These are phyloP conservation scores for Grigorovia yakushimaensis DNA, from an alignment of 805 yeast genomes.

Conservation along the genomic window DNA sequence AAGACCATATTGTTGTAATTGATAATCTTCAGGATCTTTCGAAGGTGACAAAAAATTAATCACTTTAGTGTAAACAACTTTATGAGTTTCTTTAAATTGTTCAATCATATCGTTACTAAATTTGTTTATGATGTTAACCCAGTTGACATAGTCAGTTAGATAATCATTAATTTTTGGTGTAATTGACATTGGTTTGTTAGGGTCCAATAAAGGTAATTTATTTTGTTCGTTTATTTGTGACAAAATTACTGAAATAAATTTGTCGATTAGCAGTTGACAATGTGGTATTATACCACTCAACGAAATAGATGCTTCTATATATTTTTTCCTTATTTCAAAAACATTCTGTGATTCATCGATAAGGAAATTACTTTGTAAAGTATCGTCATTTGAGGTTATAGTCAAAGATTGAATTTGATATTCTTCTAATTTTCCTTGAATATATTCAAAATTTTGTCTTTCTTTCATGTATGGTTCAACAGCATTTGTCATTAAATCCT, in stretches of 20 bases:
- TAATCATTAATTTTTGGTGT: slow-evolving; percentile 5
- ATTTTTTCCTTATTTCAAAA: slow-evolving; percentile 55
- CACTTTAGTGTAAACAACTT: slow-evolving; percentile 51
- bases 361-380: slow-evolving; percentile 37
- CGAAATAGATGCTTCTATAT: slow-evolving; percentile 49
- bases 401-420: slow-evolving; percentile 42
- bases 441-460: slow-evolving; percentile 47
- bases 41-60: slow-evolving; percentile 49
- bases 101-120: slow-evolving; percentile 1
- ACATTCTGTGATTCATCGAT: slow-evolving; percentile 72
- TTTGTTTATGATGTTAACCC: slow-evolving; percentile 8
- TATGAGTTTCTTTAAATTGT: slow-evolving; percentile 44
- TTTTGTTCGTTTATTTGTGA: slow-evolving; percentile 19
- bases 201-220: slow-evolving; percentile 11
- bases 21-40: slow-evolving; percentile 44
- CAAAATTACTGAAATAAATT: slow-evolving; percentile 10
- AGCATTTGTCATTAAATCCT: slow-evolving; percentile 26
- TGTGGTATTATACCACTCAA: slow-evolving; percentile 39
- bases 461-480: slow-evolving; percentile 44
- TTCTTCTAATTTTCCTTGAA: slow-evolving; percentile 59
- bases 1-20: slow-evolving; percentile 11
- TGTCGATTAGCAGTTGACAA: slow-evolving; percentile 14
- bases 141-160: slow-evolving; percentile 7
- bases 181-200: slow-evolving; percentile 7
- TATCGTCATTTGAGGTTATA: slow-evolving; percentile 38